Base-by-base conservation (phyloP, 108 stramenopile species). In the Nitzschia sp. region DNA sequence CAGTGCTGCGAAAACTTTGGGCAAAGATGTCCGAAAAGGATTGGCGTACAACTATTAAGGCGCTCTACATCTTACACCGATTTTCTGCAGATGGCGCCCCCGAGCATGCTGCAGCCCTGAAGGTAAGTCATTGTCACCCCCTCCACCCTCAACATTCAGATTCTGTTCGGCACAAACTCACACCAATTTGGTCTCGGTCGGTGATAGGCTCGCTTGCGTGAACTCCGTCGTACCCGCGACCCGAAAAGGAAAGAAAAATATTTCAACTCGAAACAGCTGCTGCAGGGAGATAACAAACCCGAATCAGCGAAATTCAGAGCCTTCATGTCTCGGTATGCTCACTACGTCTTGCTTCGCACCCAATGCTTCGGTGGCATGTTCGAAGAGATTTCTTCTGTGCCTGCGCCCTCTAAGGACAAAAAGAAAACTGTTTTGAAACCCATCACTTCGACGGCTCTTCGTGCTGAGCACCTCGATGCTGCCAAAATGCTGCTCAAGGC, bases 11-110 rank as follows among this genome's bases (percentile, higher is more conserved):
- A 9, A 96, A 96, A 53, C 79, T 96, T 6, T 96, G 95, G 95
- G 83, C 73, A 29, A 96, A 96, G 75, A 96, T 96, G 95, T 86
- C 89, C 0, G 95, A 96, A 76, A 87, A 83, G 67, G 94, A 95
- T 57, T 84, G 83, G 83, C 68, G 93, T 25, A 92, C 89, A 1
- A 95, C 85, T 36, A 73, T 93, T 68, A 96, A 96, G 77, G 83
- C 90, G 27, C 77, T 96, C 1, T 96, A 96, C 63, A 83, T 96
- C 30, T 65, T 96, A 58, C 95, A 96, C 78, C 75, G 95, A 36
- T 96, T 96, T 72, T 71, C 80, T 22, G 89, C 82, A 9, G 92
- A 93, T 70, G 95, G 95, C 1, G 84, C 90, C 33, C 89, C 89
- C 5, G 90, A 90, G 26, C 95, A 96, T 68, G 85, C 83, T 55